Base-by-base conservation (phyloP, 192 early-diverging fungal genomes). In the Entophlyctis luteolus region DNA sequence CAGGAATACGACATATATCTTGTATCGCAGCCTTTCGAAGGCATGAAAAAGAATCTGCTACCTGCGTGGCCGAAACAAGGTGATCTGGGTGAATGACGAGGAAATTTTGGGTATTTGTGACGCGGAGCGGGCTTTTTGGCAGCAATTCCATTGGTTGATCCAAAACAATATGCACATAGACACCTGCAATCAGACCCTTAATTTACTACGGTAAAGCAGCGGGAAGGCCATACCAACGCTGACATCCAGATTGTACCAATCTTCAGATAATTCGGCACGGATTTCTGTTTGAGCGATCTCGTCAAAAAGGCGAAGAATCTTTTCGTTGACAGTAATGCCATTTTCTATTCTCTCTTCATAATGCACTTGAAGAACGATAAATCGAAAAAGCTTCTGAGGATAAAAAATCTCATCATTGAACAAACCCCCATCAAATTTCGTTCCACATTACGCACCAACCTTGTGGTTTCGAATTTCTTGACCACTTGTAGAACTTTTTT, bases 1-100 rank as follows among this genome's bases (percentile, higher is more conserved):
- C n/a, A n/a, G n/a, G n/a, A 5, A 52, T 67, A 3, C 76, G 70
- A 2, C 90, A 67, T 31, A 89, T 79, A 49, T 86, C 84, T 39
- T 91, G 80, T 6, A 98, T 74, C 23, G 95, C 86, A 0, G 90
- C 85, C 37, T 84, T 88, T 3, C 96, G 84, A 22, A 89, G 62
- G 68, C 96, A 98, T 0, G 63, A 39, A 47, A 89, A 92, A 20
- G 84, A 84, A 14, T 93, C 90, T 0, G 94, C 75, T 2, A 93
- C 73, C 2, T 81, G 72, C 2, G 96, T 93, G 25, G 86, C 82
- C 0, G 91, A 81, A 18, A 97, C 78, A 14, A 98, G 74, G 1
- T 68, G 66, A 71, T 97, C 96, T 1, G 96, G 96, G 48, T 92
- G 83, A 16, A 92, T 69, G 33, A 96, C 82, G 0, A 92, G 67